Conservation (phyloP, 2,329 filamentous ascomycete genomes). For the Colletotrichum sp. region DNA sequence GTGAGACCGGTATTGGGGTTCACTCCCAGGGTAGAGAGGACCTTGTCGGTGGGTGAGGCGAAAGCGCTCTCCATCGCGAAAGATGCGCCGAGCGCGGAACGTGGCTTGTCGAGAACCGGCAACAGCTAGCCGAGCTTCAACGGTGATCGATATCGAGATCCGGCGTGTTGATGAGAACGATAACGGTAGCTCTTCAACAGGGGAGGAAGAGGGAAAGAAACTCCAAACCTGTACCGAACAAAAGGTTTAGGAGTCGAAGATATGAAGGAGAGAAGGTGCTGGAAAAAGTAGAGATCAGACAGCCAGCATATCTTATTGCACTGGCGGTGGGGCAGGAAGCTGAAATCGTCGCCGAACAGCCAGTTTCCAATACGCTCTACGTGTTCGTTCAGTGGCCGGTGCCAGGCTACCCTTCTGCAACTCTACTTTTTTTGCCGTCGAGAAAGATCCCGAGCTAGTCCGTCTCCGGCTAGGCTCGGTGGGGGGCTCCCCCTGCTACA, state of each 20-base stretch:
- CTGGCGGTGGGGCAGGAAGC: constrained; percentile 21
- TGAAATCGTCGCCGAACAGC: constrained; percentile 21
- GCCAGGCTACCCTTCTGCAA: constrained; percentile 19
- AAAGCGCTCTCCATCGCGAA: constrained; percentile 67
- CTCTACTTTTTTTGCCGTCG: constrained; percentile 20
- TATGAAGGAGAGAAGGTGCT: constrained; percentile 11
- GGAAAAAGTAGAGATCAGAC: constrained; percentile 15
- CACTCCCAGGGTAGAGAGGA: constrained; percentile 64
- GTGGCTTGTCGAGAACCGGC: constrained; percentile 15
- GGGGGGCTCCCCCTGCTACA: constrained; percentile 5
- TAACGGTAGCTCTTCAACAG: not conserved
- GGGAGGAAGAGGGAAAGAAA: not conserved
- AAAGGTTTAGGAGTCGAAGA: not conserved
- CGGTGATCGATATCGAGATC: not conserved
- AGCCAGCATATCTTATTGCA: constrained; percentile 20
- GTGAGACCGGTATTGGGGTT: constrained; percentile 60
- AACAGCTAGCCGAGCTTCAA: constrained; percentile 12
- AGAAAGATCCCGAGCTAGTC: constrained; percentile 3
- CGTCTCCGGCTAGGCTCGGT: constrained; percentile 4
- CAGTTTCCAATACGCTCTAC: constrained; percentile 24
- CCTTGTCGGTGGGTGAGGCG: constrained; percentile 60
- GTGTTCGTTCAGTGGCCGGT: constrained; percentile 24
- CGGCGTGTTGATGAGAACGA: not conserved
- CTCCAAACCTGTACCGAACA: not conserved
- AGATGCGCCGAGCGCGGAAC: constrained; percentile 19